Evolutionary conservation across 2,329 filamentous ascomycete genomes (phyloP).

Genomic region (Cryphonectria naterciae): DNA sequence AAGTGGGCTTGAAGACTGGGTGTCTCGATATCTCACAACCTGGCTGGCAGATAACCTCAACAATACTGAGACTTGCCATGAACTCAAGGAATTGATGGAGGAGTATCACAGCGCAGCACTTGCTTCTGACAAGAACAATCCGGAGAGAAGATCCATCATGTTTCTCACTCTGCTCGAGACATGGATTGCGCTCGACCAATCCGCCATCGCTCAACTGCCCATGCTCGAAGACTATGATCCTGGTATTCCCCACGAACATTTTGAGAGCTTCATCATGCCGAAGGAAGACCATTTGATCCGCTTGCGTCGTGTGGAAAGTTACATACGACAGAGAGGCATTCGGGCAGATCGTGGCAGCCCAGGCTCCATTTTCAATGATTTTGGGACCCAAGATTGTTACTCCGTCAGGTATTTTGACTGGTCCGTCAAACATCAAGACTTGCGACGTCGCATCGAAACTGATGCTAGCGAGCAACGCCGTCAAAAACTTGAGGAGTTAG

Average conservation of each 20-base stretch:
- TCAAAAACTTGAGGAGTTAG: slow-evolving; percentile 42
- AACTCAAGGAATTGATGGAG: slow-evolving; percentile 33
- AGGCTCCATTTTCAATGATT: slow-evolving; percentile 43
- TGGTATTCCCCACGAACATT: slow-evolving; percentile 44
- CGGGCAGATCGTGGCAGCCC: slow-evolving; percentile 27
- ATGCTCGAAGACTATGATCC: slow-evolving; percentile 52
- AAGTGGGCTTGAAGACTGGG: slow-evolving; percentile 1
- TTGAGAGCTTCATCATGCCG: slow-evolving; percentile 52
- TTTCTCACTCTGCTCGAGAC: slow-evolving; percentile 59
- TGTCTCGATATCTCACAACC: not conserved
- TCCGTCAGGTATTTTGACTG: slow-evolving; percentile 51
- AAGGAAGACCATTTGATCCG: slow-evolving; percentile 49
- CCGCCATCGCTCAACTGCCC: slow-evolving; percentile 42
- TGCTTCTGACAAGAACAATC: slow-evolving; percentile 42
- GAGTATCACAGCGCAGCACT: slow-evolving; percentile 40
- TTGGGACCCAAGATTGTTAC: slow-evolving; percentile 45
- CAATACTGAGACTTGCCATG: not conserved
- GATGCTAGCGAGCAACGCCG: slow-evolving; percentile 38
- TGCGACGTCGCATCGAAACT: slow-evolving; percentile 43
- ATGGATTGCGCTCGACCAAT: slow-evolving; percentile 61
- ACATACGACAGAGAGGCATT: slow-evolving; percentile 44
- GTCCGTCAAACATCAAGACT: slow-evolving; percentile 44
- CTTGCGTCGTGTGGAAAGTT: slow-evolving; percentile 49
- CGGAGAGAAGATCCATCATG: slow-evolving; percentile 57
- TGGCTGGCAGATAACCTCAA: not conserved